phyloP scores from a whole-genome alignment of 163 green algal species.

The Scenedesmus sp. region DNA sequence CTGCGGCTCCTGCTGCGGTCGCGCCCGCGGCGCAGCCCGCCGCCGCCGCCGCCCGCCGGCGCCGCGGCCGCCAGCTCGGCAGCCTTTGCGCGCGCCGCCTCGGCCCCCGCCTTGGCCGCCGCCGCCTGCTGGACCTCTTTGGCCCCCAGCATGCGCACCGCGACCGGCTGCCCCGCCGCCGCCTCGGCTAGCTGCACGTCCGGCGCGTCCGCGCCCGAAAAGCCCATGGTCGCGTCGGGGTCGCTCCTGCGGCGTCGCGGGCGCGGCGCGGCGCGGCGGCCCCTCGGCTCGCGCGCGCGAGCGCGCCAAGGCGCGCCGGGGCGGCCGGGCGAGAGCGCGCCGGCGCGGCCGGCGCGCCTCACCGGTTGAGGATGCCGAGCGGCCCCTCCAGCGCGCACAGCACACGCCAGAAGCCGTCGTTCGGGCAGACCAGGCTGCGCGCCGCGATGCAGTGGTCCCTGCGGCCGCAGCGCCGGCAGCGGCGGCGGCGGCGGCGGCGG shows the following conservation, averaged over 20 bases:
- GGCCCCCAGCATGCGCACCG: slow-evolving; percentile 30
- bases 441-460: slow-evolving; percentile 38
- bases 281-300: background rate
- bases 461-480: no score
- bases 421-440: slow-evolving; percentile 63
- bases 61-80: background rate
- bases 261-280: background rate
- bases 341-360: no score
- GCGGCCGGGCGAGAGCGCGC: background rate
- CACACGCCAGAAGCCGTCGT: slow-evolving; percentile 83
- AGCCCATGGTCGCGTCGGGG: slow-evolving; percentile 54
- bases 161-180: slow-evolving; percentile 61
- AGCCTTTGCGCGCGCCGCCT: background rate
- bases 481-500: background rate
- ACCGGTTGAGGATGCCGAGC: slow-evolving; percentile 72
- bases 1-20: slow-evolving; percentile 21
- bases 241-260: slow-evolving; percentile 63
- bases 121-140: slow-evolving; percentile 28
- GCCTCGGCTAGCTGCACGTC: slow-evolving; percentile 42
- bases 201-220: slow-evolving; percentile 62
- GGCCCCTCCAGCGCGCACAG: slow-evolving; percentile 77
- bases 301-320: no score
- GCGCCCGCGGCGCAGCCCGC: background rate
- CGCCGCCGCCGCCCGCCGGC: slow-evolving; percentile 14
- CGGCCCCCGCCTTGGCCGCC: background rate